Conservation (phyloP, 2,329 filamentous ascomycete species). For the Trichoderma sp. region DNA sequence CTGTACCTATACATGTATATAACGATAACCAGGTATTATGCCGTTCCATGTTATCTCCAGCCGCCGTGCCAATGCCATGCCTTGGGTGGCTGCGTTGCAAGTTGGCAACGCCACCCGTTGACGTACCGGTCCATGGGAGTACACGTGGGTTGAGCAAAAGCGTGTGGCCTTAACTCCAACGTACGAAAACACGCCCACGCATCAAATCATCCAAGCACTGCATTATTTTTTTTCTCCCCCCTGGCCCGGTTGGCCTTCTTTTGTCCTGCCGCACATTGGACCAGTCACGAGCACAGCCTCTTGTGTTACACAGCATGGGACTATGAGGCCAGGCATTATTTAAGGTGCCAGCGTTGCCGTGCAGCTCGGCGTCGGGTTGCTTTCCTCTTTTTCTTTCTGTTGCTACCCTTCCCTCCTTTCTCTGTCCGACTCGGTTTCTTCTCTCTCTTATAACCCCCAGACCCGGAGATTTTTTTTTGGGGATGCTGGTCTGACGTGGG, state of each 20-base stretch:
- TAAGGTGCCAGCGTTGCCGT: slow-evolving; percentile 15
- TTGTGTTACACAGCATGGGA: slow-evolving; percentile 24
- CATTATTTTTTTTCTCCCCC: background rate
- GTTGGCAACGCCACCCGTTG: background rate
- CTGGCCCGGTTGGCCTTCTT: background rate
- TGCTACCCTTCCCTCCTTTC: background rate
- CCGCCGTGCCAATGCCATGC: background rate
- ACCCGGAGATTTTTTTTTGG: background rate
- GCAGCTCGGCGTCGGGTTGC: slow-evolving; percentile 6
- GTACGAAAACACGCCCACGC: background rate
- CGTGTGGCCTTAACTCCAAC: background rate
- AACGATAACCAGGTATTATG: background rate
- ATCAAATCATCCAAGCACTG: background rate
- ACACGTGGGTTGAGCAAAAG: background rate
- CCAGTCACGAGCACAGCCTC: slow-evolving; percentile 17
- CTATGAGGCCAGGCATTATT: slow-evolving; percentile 14
- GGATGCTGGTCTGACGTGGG: background rate
- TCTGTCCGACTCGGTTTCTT: background rate
- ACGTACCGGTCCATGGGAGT: background rate
- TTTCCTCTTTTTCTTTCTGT: background rate
- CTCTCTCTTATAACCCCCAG: background rate
- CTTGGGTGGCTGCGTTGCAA: background rate
- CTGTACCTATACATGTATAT: background rate
- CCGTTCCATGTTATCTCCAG: background rate
- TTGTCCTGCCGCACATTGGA: background rate